Percentiles rank a stretch among this genome's conserved stretches.
phyloP scores from a whole-genome alignment of 208 protist genomes.

The Trypanosoma mega region DNA sequence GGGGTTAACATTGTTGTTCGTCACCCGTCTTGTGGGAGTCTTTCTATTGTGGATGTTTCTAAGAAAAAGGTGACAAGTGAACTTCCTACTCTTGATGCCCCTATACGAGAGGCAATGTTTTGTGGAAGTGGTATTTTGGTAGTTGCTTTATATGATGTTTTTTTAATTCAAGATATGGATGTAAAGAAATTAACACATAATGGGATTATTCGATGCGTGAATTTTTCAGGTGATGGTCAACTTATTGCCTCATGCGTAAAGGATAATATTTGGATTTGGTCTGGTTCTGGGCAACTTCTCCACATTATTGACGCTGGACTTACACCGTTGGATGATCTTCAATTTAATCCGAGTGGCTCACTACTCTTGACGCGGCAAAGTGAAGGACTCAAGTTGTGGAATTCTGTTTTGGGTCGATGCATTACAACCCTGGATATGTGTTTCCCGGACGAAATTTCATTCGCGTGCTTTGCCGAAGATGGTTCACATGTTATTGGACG shows the following conservation, averaged over 20 bases:
- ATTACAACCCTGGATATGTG: conserved; percentile 29
- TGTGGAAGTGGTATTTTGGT: conserved; percentile 60
- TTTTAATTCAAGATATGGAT: conserved; percentile 47
- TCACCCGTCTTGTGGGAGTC: conserved; percentile 26
- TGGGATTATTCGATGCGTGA: conserved; percentile 44
- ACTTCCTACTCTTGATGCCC: conserved; percentile 43
- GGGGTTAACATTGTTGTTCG: conserved; percentile 48
- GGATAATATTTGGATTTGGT: conserved; percentile 72
- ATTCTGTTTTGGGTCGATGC: conserved; percentile 45
- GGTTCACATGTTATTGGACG: conserved; percentile 50
- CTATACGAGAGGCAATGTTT: conserved; percentile 49
- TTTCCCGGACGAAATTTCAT: conserved; percentile 35
- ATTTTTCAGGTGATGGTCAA: conserved; percentile 56
- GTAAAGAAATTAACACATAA: conserved; percentile 50
- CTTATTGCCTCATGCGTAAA: conserved; percentile 65
- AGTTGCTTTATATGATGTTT: conserved; percentile 37
- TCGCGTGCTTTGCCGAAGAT: conserved; percentile 62
- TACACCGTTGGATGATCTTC: conserved; percentile 54
- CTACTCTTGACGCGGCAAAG: conserved; percentile 54
- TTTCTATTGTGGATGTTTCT: conserved; percentile 66
- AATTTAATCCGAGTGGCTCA: conserved; percentile 55
- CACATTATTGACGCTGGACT: conserved; percentile 52
- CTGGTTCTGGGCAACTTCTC: conserved; percentile 55
- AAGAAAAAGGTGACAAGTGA: conserved; percentile 55
- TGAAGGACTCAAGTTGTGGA: conserved; percentile 58